phyloP scores from a whole-genome alignment of 169 alveolate species.

The Plasmodium knowlesi region DNA sequence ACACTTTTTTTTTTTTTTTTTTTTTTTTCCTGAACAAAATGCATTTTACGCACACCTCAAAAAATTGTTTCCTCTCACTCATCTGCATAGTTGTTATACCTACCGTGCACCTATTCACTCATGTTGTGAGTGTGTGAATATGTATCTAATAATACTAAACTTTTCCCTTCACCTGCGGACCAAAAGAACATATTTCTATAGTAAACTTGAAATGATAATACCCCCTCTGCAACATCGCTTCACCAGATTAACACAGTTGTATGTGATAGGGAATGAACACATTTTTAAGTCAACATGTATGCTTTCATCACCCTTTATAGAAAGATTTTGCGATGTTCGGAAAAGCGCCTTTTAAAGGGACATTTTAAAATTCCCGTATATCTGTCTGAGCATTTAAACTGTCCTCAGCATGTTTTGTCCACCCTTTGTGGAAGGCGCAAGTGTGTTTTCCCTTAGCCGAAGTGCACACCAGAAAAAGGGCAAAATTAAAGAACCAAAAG shows the following conservation, averaged over 20 bases:
- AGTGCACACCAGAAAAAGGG: not conserved
- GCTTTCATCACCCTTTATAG: not conserved
- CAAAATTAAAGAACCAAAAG: not conserved
- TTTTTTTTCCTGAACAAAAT: not conserved
- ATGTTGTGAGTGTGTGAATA: not conserved
- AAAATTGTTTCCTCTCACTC: not conserved
- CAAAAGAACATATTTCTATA: not conserved
- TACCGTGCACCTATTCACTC: not conserved
- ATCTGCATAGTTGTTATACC: not conserved
- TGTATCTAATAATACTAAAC: not conserved
- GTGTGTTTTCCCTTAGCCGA: not conserved
- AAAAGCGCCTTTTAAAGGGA: not conserved
- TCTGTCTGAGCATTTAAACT: not conserved
- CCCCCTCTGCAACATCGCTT: not conserved
- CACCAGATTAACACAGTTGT: not conserved
- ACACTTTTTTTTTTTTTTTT: not conserved
- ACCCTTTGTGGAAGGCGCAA: not conserved
- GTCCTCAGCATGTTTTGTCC: not conserved
- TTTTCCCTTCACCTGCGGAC: not conserved
- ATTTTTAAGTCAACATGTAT: not conserved
- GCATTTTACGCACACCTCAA: not conserved
- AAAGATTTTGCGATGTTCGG: not conserved
- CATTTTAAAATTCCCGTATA: not conserved
- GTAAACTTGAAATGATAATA: not conserved
- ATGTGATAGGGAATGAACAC: not conserved